These are phyloP conservation scores for Olyra latifolia DNA, from an alignment of 176 grass and related monocot genomes.

Conservation along the genomic window DNA sequence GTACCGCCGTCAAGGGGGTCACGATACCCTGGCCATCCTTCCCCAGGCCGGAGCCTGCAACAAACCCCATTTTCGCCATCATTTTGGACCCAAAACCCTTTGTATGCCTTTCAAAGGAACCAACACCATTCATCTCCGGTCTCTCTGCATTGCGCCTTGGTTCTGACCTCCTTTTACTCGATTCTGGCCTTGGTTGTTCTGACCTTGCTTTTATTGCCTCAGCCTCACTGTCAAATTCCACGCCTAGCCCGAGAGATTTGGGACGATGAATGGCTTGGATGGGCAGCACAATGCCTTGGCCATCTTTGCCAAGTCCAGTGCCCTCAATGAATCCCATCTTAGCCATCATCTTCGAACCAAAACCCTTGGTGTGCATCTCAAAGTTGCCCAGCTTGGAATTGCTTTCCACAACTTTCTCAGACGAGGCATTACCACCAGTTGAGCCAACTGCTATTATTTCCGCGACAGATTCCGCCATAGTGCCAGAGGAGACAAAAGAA, in stretches of 20 bases:
- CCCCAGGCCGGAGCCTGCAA: conserved; percentile 68
- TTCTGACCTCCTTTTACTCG: conserved; percentile 31
- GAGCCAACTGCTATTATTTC: conserved; percentile 44
- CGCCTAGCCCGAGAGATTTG: conserved; percentile 86
- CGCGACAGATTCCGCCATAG: conserved; percentile 54
- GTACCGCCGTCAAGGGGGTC: conserved; percentile 56
- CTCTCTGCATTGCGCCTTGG: background rate
- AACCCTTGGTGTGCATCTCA: conserved; percentile 85
- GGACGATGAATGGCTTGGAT: conserved; percentile 74
- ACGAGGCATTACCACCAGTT: conserved; percentile 28
- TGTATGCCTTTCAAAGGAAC: conserved; percentile 87
- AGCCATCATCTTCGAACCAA: conserved; percentile 96
- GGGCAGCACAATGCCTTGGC: conserved; percentile 81
- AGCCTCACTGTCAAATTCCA: conserved; percentile 58
- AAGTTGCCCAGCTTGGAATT: conserved; percentile 60
- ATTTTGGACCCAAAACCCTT: conserved; percentile 91
- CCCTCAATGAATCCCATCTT: conserved; percentile 97
- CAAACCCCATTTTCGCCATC: conserved; percentile 93
- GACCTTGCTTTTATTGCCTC: conserved; percentile 39
- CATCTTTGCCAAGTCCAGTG: conserved; percentile 74
- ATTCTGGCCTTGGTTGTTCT: conserved; percentile 31
- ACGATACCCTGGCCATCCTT: conserved; percentile 75
- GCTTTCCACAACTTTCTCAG: conserved; percentile 33
- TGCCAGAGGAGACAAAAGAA: conserved; percentile 75
- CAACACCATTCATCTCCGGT: conserved; percentile 29